phyloP scores from a whole-genome alignment of 139 green algal genomes.

The Asterochloris erici region DNA sequence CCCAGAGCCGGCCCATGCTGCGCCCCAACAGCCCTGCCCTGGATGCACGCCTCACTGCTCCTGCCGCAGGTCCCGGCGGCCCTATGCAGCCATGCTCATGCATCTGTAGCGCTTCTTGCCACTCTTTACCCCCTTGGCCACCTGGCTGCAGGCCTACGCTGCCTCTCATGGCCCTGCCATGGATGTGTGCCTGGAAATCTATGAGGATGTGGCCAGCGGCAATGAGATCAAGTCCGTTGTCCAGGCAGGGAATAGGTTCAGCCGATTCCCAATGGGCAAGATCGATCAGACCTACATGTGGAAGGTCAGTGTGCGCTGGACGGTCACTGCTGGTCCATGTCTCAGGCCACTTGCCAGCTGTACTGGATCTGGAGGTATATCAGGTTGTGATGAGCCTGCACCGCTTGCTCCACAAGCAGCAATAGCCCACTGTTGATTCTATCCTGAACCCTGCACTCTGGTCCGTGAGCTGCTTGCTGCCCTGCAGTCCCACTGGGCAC shows the following conservation, averaged over 20 bases:
- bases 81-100: not conserved
- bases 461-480: too few species aligned
- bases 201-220: constrained; percentile 96
- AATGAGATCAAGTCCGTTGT: constrained; percentile 99
- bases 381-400: too few species aligned
- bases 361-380: too few species aligned
- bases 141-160: constrained; percentile 71
- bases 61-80: not conserved
- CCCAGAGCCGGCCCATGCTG: too few species aligned
- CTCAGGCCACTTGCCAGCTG: too few species aligned
- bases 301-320: constrained; percentile 63
- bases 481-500: too few species aligned
- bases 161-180: constrained; percentile 85
- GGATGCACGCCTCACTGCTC: not conserved
- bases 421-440: too few species aligned
- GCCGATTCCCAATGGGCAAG: constrained; percentile 98
- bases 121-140: not conserved
- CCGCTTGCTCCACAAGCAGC: too few species aligned
- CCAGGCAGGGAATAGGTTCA: constrained; percentile 86
- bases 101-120: not conserved
- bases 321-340: too few species aligned
- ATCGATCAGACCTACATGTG: constrained; percentile 99
- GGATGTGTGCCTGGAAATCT: constrained; percentile 98
- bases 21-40: too few species aligned
- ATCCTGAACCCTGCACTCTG: too few species aligned